Evolutionary conservation across 2,329 filamentous ascomycete species (phyloP).

Genomic region (Phyllosticta paracitricarpa): DNA sequence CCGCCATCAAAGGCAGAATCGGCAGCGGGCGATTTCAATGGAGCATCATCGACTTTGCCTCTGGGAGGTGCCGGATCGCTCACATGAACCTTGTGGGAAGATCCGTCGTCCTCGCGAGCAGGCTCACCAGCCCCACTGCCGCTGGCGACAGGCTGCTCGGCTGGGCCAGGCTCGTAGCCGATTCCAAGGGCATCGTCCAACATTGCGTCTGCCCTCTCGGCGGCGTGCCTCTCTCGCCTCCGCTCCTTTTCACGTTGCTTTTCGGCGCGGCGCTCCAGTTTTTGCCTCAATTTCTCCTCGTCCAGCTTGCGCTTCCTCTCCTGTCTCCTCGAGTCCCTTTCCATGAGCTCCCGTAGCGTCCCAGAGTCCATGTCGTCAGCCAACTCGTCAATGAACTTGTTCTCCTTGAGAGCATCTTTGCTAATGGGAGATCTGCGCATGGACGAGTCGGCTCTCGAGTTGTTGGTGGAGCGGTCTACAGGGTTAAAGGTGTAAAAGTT

Average conservation of each 20-base stretch:
- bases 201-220: conserved; percentile 27
- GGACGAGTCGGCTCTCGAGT: conserved; percentile 37
- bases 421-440: conserved; percentile 41
- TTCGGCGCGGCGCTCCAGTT: conserved; percentile 57
- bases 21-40: background rate
- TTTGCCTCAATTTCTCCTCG: conserved; percentile 55
- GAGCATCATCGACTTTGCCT: background rate
- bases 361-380: conserved; percentile 79
- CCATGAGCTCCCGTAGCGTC: conserved; percentile 79
- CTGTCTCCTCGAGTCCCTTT: conserved; percentile 71
- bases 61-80: background rate
- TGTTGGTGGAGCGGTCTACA: conserved; percentile 30
- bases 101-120: background rate
- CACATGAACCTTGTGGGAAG: background rate
- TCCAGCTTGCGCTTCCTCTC: conserved; percentile 64
- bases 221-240: conserved; percentile 48
- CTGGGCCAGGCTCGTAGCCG: conserved; percentile 41
- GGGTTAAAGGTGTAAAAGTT: conserved; percentile 35
- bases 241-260: conserved; percentile 45
- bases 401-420: conserved; percentile 49
- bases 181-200: conserved; percentile 33
- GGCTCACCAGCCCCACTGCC: background rate
- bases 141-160: conserved; percentile 19
- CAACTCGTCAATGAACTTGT: conserved; percentile 52
- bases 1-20: background rate